Evolutionary conservation across 257 asterid genomes (phyloP).

Genomic region (Linderniella brevidens): DNA sequence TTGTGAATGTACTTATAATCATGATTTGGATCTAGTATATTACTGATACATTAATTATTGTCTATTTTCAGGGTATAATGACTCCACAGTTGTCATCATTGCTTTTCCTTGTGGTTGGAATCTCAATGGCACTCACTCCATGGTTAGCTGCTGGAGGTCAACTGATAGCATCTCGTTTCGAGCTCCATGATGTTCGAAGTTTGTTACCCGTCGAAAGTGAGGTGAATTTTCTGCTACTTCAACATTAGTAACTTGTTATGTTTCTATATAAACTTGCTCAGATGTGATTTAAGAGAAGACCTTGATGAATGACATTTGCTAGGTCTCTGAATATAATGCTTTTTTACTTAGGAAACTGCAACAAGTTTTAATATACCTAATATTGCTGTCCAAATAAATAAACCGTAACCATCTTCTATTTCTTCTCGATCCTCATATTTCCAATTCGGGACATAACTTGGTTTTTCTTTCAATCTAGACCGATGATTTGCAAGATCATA

Average conservation of each 20-base stretch:
- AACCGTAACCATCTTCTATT: too few relatives aligned
- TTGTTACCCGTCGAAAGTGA: conserved; percentile 94
- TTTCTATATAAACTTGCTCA: background rate
- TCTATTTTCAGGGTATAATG: conserved; percentile 79
- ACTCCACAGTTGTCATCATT: conserved; percentile 76
- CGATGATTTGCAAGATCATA: conserved; percentile 97
- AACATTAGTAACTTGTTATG: background rate
- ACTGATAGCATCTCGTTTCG: conserved; percentile 91
- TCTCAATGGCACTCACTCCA: conserved; percentile 98
- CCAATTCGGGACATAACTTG: background rate
- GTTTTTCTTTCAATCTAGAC: conserved; percentile 32
- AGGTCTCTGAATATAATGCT: too few relatives aligned
- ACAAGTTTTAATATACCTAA: too few relatives aligned
- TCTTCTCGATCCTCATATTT: too few relatives aligned
- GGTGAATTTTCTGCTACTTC: conserved; percentile 21
- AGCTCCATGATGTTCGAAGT: conserved; percentile 93
- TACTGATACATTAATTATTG: conserved; percentile 1
- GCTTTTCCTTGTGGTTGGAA: conserved; percentile 91
- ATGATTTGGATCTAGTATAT: too few relatives aligned
- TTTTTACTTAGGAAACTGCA: too few relatives aligned
- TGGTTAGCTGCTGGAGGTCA: conserved; percentile 99
- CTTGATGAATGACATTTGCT: background rate
- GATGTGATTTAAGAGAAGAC: background rate
- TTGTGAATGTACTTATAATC: too few relatives aligned
- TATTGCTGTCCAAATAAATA: too few relatives aligned